Evolutionary conservation across 371 early-diverging fungal genomes (phyloP).

Genomic region (Apophysomyces trapeziformis): DNA sequence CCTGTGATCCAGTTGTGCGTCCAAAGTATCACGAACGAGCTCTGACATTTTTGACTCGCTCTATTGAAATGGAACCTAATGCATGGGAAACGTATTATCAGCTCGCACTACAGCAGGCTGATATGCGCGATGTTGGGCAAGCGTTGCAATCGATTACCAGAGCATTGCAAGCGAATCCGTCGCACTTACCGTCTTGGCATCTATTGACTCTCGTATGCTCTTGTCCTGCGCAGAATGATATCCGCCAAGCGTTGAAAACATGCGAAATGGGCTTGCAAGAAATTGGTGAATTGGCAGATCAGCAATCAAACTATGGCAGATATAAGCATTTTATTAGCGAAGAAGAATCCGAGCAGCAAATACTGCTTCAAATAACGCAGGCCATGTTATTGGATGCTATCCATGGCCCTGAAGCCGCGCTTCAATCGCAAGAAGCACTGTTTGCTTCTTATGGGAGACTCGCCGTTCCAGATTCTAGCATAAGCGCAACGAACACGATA

Average conservation of each 20-base stretch:
- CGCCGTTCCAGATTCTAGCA: constrained; percentile 32
- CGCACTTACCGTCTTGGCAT: constrained; percentile 83
- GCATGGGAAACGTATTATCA: constrained; percentile 73
- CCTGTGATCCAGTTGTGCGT: constrained; percentile 70
- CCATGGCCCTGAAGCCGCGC: constrained; percentile 57
- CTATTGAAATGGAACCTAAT: constrained; percentile 53
- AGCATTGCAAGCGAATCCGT: constrained; percentile 64
- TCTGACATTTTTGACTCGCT: constrained; percentile 58
- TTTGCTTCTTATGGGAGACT: constrained; percentile 69
- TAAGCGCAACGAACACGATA: constrained; percentile 6
- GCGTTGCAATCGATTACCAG: constrained; percentile 70
- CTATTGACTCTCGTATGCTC: constrained; percentile 79
- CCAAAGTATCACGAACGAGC: constrained; percentile 70
- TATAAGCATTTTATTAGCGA: constrained; percentile 19
- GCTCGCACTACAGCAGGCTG: constrained; percentile 80
- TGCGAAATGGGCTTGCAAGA: constrained; percentile 73
- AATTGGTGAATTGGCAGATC: constrained; percentile 35
- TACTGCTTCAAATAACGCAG: constrained; percentile 65
- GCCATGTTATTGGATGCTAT: constrained; percentile 54
- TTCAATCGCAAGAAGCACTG: constrained; percentile 59
- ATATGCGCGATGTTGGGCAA: constrained; percentile 75
- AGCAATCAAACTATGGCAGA: constrained; percentile 35
- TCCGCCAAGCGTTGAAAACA: constrained; percentile 66
- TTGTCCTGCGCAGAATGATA: constrained; percentile 47
- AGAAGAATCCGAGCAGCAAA: constrained; percentile 59